A percentile compares a stretch with the other conserved stretches of the same genome.
Evolutionary conservation across 139 green algal species (phyloP).

Genomic region (Nannochloris sp.): DNA sequence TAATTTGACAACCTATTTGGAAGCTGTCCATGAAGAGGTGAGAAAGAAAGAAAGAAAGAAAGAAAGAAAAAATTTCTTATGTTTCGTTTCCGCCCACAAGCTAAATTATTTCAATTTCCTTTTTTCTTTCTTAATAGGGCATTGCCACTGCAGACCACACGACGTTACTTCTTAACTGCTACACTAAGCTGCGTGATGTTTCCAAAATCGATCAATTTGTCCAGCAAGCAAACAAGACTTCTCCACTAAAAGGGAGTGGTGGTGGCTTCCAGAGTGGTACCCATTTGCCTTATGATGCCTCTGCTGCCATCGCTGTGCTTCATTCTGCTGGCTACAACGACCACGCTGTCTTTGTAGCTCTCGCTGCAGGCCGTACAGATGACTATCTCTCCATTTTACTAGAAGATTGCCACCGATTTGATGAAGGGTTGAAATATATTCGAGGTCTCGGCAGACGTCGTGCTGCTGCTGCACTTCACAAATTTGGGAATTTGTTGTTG

Average conservation of each 20-base stretch:
- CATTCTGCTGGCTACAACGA: conserved; percentile 70
- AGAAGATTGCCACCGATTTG: conserved; percentile 68
- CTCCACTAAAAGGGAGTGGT: conserved; percentile 3
- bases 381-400: conserved; percentile 81
- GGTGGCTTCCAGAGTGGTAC: conserved; percentile 7
- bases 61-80: no score
- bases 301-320: conserved; percentile 81
- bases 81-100: no score
- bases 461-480: conserved; percentile 40
- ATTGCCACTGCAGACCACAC: conserved; percentile 82
- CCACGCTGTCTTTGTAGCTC: conserved; percentile 81
- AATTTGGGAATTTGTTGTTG: conserved; percentile 71
- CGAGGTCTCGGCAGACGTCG: conserved; percentile 31
- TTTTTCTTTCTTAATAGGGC: no score
- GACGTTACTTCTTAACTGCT: conserved; percentile 94
- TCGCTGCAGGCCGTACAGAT: conserved; percentile 43
- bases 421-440: conserved; percentile 73
- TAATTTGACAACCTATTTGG: conserved; percentile 83
- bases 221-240: neutral
- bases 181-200: conserved; percentile 78
- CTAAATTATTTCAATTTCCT: no score
- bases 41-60: no score
- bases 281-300: conserved; percentile 68
- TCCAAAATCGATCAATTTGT: conserved; percentile 79
- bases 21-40: conserved; percentile 71